phyloP scores from a whole-genome alignment of 2,329 filamentous ascomycete species.

The Hypomyces rosellus region DNA sequence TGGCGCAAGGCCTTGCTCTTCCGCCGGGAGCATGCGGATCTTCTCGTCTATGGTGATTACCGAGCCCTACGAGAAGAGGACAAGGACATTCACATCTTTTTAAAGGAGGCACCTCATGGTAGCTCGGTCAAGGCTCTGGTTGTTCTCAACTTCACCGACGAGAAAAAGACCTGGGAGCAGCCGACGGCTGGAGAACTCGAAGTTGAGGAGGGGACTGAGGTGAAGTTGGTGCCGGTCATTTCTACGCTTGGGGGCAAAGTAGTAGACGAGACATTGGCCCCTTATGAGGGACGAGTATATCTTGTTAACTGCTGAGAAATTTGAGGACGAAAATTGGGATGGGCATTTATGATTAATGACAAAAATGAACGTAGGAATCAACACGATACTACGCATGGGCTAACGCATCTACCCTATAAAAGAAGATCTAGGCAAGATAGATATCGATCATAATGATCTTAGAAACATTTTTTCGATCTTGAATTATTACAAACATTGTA shows the following conservation, averaged over 20 bases:
- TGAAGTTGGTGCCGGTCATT: slow-evolving; percentile 21
- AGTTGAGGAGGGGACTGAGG: not conserved
- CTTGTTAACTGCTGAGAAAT: slow-evolving; percentile 11
- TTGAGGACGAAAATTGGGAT: no score
- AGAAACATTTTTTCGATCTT: no score
- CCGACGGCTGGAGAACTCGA: slow-evolving; percentile 20
- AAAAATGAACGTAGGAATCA: no score
- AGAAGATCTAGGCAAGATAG: no score
- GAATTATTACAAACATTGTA: no score
- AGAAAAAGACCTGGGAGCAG: slow-evolving; percentile 20
- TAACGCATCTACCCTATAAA: no score
- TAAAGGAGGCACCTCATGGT: slow-evolving; percentile 23
- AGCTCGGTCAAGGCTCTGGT: slow-evolving; percentile 20
- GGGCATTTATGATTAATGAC: no score
- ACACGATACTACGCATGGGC: no score
- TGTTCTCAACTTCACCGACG: slow-evolving; percentile 27
- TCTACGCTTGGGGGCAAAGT: slow-evolving; percentile 22
- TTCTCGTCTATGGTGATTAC: slow-evolving; percentile 31
- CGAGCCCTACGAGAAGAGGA: slow-evolving; percentile 19
- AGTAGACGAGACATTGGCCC: slow-evolving; percentile 13
- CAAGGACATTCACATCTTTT: slow-evolving; percentile 21
- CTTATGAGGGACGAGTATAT: slow-evolving; percentile 28
- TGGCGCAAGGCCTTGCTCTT: slow-evolving; percentile 27
- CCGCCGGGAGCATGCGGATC: slow-evolving; percentile 25
- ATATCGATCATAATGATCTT: no score